A percentile compares a stretch with the other conserved stretches of the same genome.
Evolutionary conservation across 2,329 filamentous ascomycete species (phyloP).

Genomic region (Verticillium nonalfalfae): DNA sequence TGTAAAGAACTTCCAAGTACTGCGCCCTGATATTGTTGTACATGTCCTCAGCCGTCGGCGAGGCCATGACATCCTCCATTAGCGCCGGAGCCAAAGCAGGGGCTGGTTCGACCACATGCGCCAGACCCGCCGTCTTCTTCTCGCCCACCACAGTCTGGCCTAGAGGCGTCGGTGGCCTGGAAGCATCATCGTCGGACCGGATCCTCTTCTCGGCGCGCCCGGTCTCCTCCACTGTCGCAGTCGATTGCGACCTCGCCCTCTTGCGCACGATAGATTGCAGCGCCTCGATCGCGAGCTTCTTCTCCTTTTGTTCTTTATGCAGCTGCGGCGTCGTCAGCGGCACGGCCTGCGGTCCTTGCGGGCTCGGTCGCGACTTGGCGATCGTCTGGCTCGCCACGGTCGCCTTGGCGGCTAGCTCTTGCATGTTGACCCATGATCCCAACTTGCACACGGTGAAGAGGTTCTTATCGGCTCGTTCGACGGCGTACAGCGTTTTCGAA

Average conservation of each 20-base stretch:
- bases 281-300: slow-evolving; percentile 54
- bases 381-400: slow-evolving; percentile 32
- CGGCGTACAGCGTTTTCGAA: slow-evolving; percentile 47
- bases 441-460: slow-evolving; percentile 65
- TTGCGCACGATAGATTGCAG: slow-evolving; percentile 56
- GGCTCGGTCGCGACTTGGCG: background rate
- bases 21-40: slow-evolving; percentile 52
- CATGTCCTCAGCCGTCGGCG: slow-evolving; percentile 42
- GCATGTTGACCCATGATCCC: slow-evolving; percentile 58
- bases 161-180: slow-evolving; percentile 70
- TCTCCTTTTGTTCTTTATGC: slow-evolving; percentile 46
- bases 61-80: slow-evolving; percentile 13
- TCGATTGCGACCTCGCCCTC: slow-evolving; percentile 36
- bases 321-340: slow-evolving; percentile 35
- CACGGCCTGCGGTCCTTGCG: slow-evolving; percentile 10
- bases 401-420: slow-evolving; percentile 42
- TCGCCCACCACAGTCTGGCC: background rate
- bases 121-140: slow-evolving; percentile 1
- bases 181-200: slow-evolving; percentile 28
- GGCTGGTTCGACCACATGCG: slow-evolving; percentile 6
- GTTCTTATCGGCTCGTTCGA: slow-evolving; percentile 57
- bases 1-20: slow-evolving; percentile 55
- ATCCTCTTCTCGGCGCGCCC: slow-evolving; percentile 9
- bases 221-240: slow-evolving; percentile 26
- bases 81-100: slow-evolving; percentile 13